Base-by-base conservation (phyloP, 1,284 basidiomycete species). In the Pseudozyma thailandica region DNA sequence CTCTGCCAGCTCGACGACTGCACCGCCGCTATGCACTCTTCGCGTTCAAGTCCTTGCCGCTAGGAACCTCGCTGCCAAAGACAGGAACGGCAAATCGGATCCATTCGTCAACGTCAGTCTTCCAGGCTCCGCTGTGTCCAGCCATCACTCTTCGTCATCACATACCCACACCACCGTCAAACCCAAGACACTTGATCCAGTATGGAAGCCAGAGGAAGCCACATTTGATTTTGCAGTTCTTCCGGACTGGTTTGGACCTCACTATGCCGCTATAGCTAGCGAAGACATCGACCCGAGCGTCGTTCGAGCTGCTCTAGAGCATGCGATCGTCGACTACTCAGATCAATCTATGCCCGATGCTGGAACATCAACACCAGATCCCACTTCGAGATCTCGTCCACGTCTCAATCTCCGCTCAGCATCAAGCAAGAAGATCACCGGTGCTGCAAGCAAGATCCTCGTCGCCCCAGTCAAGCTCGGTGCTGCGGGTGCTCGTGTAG, bases 121-220 rank as follows among this genome's bases (percentile, higher is more conserved):
- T 5, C 66, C 72, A 31, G 74, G 75, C 49, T 65, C 66, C n/a
- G 39, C 59, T 23, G 43, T 50, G 10, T 51, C 66, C 5, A 50
- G 43, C n/a, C 58, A 53, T 18, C 48, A 57, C 18, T 50, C 47
- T 9, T 43, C 48, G n/a, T 85, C 90, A 8, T 86, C 87, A 31
- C 87, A 86, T 5, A 86, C 90, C n/a, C 86, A 88, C 42, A 95
- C 93, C 0, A 88, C 92, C 0, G 91, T 92, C n/a, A 84, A 88
- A 31, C 92, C 91, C 81, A 89, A 90, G 61, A 90, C 88, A 0
- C 82, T 91, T n/a, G 90, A 91, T 75, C 94, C 94, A 0, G 83
- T 85, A 2, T 97, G 89, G 82, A 82, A 85, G 0, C 26, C 61
- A n/a, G 54, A 57, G 4, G 78, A 79, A 39, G 81, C 75, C 18